Evolutionary conservation across 441 rosid genomes (phyloP), one percentile per base, ranked within the genome.

Genomic region (Gossypium davidsonii): DNA sequence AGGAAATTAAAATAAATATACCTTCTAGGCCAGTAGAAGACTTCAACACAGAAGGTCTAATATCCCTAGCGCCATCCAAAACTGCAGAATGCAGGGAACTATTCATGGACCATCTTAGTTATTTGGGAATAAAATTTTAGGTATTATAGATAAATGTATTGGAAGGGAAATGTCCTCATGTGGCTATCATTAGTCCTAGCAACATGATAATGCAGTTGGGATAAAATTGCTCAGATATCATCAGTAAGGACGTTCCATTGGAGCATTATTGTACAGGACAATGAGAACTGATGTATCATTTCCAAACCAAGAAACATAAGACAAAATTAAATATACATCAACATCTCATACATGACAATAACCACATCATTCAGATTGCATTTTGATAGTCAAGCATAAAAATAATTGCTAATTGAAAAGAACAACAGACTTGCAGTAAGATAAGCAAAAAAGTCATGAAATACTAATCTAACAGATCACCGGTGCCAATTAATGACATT

Each of bases 1-100:
- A 63, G 6, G 55, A 58, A 11, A 67, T 28, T 48, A 72, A 49
- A 39, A 60, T 61, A 8, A 6, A 68, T 53, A 73, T 61, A 93
- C 98, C 98, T 83, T 88, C 96, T 81, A 93, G 79, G 63, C 97
- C 96, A 20, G 96, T 94, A 42, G 88, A 83, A 74, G 97, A 87
- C 85, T 86, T 86, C 77, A 94, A 77, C 6, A 87, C 82, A 57
- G 84, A 56, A 18, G 97, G 97, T 48, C 97, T 89, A 63, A 94
- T 88, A 26, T 90, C 89, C 83, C 92, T 90, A 3, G 93, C 76
- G 58, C 96, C 96, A 79, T 94, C 98, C 83, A 91, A 73, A 75
- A 86, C 97, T 91, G 87, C 76, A 80, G 34, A 62, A 77, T 18
- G 44, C 0, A 62, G 66, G 53, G 6, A 53, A 31, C 2, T 14